Evolutionary conservation across 1,284 basidiomycete species (phyloP).

Genomic region (Trametes sp.): DNA sequence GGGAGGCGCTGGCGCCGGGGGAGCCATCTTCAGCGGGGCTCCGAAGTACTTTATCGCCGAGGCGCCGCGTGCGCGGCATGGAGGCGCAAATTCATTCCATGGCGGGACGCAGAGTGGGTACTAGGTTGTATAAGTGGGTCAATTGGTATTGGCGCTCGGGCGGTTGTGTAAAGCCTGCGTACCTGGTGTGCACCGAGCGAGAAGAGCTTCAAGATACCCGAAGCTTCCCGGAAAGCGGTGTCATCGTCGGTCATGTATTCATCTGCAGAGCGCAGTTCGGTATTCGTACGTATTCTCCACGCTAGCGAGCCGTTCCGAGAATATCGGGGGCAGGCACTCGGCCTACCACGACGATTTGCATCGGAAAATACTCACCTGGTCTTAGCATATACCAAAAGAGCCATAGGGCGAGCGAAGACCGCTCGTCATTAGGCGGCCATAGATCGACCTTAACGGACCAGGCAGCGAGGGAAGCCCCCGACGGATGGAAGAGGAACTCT

Average conservation of each 20-base stretch:
- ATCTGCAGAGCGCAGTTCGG: too few relatives aligned
- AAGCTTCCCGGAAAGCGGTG: conserved; percentile 50
- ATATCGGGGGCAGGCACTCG: neutral
- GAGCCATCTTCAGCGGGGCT: conserved; percentile 56
- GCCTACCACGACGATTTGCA: neutral
- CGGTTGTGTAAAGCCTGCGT: too few relatives aligned
- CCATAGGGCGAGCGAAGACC: conserved; percentile 48
- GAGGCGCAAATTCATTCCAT: conserved; percentile 66
- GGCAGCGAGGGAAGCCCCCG: conserved; percentile 44
- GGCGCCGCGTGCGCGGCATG: conserved; percentile 33
- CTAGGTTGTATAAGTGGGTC: conserved; percentile 44
- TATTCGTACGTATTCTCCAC: too few relatives aligned
- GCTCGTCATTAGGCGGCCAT: conserved; percentile 46
- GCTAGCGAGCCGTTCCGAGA: conserved; percentile 12
- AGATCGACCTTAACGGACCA: conserved; percentile 37
- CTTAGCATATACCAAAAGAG: conserved; percentile 60
- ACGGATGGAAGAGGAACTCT: conserved; percentile 47
- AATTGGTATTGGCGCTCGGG: too few relatives aligned
- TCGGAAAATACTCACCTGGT: conserved; percentile 53
- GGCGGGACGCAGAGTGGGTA: conserved; percentile 63
- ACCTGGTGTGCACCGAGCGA: conserved; percentile 75
- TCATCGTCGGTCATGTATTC: conserved; percentile 52
- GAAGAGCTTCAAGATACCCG: conserved; percentile 62
- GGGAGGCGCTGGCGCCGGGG: conserved; percentile 68
- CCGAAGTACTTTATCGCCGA: conserved; percentile 41